Evolutionary conservation across 2,329 filamentous ascomycete genomes (phyloP).

Genomic region (Diaporthe sp.): DNA sequence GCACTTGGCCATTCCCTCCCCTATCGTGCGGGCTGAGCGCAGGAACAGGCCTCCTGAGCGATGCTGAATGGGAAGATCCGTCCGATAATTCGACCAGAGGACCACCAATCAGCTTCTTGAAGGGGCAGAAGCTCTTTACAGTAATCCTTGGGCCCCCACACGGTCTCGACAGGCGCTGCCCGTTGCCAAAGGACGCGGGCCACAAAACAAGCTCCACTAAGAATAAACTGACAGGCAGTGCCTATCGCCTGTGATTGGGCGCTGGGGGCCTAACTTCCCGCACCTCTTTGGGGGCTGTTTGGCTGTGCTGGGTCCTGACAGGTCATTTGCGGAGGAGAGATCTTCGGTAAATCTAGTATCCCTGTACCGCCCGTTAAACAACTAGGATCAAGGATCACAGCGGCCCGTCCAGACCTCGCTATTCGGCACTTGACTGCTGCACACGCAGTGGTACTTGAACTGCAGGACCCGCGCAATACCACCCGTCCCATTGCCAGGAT

Average conservation of each 20-base stretch:
- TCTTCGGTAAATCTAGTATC: background rate
- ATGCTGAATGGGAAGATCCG: constrained; percentile 23
- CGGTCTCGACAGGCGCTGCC: background rate
- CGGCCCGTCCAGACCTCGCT: background rate
- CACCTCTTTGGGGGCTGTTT: background rate
- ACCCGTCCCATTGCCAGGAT: background rate
- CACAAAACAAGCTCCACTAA: background rate
- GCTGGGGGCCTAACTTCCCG: background rate
- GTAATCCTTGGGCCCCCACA: background rate
- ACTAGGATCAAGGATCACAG: background rate
- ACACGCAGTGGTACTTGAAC: background rate
- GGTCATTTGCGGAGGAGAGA: constrained; percentile 30
- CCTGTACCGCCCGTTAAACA: background rate
- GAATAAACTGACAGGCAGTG: background rate
- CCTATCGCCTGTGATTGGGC: constrained; percentile 5
- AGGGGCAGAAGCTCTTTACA: background rate
- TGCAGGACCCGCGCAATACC: background rate
- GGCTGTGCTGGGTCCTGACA: constrained; percentile 11
- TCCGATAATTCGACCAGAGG: background rate
- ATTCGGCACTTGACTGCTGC: background rate
- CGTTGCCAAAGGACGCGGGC: background rate
- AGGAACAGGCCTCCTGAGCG: constrained; percentile 13
- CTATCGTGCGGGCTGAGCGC: background rate
- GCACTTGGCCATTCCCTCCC: background rate
- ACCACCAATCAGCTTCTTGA: background rate